phyloP scores from a whole-genome alignment of 2,329 filamentous ascomycete genomes.

The Leptographium lundbergii region DNA sequence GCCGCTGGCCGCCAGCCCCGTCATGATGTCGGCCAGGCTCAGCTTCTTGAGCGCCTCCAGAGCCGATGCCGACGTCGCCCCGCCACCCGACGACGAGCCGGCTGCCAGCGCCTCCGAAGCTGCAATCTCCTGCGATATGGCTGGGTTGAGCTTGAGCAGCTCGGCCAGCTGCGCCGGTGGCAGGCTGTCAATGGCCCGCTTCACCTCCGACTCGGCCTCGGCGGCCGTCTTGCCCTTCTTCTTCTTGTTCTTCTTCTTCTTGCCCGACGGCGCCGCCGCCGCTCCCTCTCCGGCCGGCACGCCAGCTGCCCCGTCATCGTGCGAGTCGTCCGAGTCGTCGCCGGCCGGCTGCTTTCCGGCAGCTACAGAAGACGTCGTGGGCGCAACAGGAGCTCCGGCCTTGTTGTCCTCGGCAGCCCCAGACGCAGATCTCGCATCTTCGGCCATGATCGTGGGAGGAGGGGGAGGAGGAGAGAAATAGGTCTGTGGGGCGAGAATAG shows the following conservation, averaged over 20 bases:
- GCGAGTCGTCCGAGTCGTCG: slow-evolving; percentile 36
- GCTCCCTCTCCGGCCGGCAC: not conserved
- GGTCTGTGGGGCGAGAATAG: not conserved
- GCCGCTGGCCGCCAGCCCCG: slow-evolving; percentile 59
- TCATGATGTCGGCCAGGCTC: slow-evolving; percentile 60
- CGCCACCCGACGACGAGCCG: not conserved
- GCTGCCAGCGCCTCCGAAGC: slow-evolving; percentile 14
- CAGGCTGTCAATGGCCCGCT: slow-evolving; percentile 40
- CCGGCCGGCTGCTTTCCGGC: slow-evolving; percentile 24
- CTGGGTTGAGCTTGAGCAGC: slow-evolving; percentile 61
- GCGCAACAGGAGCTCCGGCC: not conserved
- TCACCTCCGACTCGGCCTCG: slow-evolving; percentile 27
- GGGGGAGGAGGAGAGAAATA: not conserved
- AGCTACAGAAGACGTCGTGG: not conserved
- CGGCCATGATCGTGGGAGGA: not conserved
- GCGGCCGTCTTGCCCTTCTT: slow-evolving; percentile 14
- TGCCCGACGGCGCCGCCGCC: slow-evolving; percentile 27
- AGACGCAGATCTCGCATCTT: not conserved
- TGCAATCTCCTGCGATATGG: slow-evolving; percentile 47
- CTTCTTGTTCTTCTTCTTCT: slow-evolving; percentile 50
- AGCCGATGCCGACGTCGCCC: slow-evolving; percentile 22
- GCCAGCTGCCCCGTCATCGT: slow-evolving; percentile 21
- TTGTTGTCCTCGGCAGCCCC: not conserved
- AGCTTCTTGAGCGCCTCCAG: slow-evolving; percentile 47
- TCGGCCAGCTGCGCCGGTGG: slow-evolving; percentile 47